Conservation (phyloP, 441 rosid genomes). For the Bruguiera hainesii region DNA sequence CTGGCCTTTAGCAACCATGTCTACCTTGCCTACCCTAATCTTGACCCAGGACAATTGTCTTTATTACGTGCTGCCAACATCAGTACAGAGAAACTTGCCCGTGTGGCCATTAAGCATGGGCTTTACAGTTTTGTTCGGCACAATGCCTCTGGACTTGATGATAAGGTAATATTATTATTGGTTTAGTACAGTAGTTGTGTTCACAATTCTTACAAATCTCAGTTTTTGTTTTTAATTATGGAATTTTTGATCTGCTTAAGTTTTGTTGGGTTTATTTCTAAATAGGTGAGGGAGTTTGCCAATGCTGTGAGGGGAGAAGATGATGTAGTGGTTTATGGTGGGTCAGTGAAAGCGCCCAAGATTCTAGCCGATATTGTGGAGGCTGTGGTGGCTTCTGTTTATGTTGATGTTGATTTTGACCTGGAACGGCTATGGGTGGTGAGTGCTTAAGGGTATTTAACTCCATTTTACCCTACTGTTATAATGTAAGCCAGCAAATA, state of each 20-base stretch:
- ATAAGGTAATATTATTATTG: slow-evolving; percentile 33
- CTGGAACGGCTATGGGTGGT: slow-evolving; percentile 72
- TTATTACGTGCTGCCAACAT: slow-evolving; percentile 57
- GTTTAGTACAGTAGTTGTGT: too few species aligned
- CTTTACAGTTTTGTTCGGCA: slow-evolving; percentile 46
- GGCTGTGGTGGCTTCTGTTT: slow-evolving; percentile 74
- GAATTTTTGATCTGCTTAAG: background rate
- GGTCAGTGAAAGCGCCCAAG: slow-evolving; percentile 74
- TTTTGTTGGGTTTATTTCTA: too few species aligned
- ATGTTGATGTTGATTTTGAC: slow-evolving; percentile 54
- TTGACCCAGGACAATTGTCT: slow-evolving; percentile 53
- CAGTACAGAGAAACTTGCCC: slow-evolving; percentile 82
- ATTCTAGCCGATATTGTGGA: slow-evolving; percentile 85
- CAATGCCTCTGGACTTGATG: slow-evolving; percentile 40
- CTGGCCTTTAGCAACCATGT: slow-evolving; percentile 44
- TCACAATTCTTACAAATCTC: background rate
- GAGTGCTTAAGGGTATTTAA: slow-evolving; percentile 9
- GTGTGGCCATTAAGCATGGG: slow-evolving; percentile 51
- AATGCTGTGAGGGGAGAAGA: slow-evolving; percentile 53
- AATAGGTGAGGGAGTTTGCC: slow-evolving; percentile 58
- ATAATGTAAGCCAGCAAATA: too few species aligned
- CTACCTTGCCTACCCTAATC: slow-evolving; percentile 44
- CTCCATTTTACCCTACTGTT: too few species aligned
- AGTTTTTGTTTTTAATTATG: background rate
- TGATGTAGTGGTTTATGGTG: slow-evolving; percentile 47